Conservation (phyloP, 441 rosid genomes). For the Euphorbia schlechtendalii region DNA sequence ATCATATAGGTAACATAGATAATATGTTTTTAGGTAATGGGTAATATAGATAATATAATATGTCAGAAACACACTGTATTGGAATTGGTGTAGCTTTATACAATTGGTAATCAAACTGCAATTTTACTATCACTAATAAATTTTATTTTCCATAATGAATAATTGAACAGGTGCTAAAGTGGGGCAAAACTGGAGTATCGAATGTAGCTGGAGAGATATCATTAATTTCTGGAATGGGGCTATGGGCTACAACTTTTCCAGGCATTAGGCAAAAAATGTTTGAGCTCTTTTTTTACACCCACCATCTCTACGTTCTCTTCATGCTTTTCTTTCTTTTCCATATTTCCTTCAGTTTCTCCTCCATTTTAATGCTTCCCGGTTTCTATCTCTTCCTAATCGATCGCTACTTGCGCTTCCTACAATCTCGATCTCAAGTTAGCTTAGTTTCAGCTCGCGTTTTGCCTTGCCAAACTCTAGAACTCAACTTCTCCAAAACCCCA, state of each 20-base stretch:
- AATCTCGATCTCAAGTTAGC: constrained; percentile 31
- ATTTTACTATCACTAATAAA: too few species aligned
- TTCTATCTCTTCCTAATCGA: constrained; percentile 54
- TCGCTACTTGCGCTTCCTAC: constrained; percentile 48
- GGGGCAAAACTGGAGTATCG: constrained; percentile 31
- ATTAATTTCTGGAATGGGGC: constrained; percentile 27
- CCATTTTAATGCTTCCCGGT: constrained; percentile 42
- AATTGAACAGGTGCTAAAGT: constrained; percentile 28
- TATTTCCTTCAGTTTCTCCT: constrained; percentile 36
- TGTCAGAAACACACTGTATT: too few species aligned
- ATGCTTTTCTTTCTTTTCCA: constrained; percentile 44
- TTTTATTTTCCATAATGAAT: too few species aligned
- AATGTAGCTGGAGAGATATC: constrained; percentile 44
- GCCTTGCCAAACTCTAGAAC: constrained; percentile 39
- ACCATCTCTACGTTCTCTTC: constrained; percentile 41
- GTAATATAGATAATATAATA: too few species aligned
- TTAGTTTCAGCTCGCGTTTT: constrained; percentile 39
- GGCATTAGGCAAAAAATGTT: constrained; percentile 37
- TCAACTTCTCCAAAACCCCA: constrained; percentile 45
- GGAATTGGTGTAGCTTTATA: too few species aligned
- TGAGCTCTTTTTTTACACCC: constrained; percentile 58
- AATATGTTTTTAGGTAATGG: too few species aligned
- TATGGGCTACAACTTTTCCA: constrained; percentile 44
- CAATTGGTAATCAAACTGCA: too few species aligned
- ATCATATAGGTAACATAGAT: too few species aligned